Percentiles rank a stretch among this genome's conserved stretches.
Evolutionary conservation across 2,329 filamentous ascomycete species (phyloP).

Genomic region (Cladorrhinum sp.): DNA sequence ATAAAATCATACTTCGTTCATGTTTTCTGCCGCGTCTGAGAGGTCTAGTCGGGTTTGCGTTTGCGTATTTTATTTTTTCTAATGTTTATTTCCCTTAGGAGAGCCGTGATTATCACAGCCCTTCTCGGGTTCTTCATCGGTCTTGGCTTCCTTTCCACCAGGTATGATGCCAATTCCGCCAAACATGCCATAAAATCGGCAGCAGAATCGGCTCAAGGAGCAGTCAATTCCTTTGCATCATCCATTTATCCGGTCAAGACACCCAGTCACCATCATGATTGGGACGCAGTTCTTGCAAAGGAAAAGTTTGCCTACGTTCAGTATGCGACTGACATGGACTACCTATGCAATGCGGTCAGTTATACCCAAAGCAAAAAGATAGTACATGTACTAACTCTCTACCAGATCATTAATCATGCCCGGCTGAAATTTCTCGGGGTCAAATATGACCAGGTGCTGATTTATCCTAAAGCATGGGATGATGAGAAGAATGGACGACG

Average conservation of each 20-base stretch:
- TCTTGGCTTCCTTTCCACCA: background rate
- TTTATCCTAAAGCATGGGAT: slow-evolving; percentile 2
- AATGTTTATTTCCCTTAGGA: background rate
- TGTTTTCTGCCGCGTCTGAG: background rate
- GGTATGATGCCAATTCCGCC: background rate
- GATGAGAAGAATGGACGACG: background rate
- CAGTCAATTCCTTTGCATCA: background rate
- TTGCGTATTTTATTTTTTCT: background rate
- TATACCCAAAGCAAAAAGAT: background rate
- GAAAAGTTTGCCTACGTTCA: slow-evolving; percentile 1
- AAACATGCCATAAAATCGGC: background rate
- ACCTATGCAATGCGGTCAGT: slow-evolving; percentile 8
- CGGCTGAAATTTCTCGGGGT: background rate
- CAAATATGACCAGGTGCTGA: background rate
- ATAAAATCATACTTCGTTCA: too few relatives aligned
- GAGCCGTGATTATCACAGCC: background rate
- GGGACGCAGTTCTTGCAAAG: background rate
- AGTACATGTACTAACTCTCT: background rate
- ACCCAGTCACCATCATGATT: background rate
- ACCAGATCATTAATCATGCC: slow-evolving; percentile 5
- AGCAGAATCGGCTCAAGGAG: background rate
- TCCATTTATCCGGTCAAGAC: background rate
- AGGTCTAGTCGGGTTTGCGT: background rate
- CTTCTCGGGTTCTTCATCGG: background rate
- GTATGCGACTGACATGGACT: background rate